Evolutionary conservation across 306 rosid species (phyloP), one percentile per base, ranked within the genome.

Genomic region (Pyrus pyrifolia): DNA sequence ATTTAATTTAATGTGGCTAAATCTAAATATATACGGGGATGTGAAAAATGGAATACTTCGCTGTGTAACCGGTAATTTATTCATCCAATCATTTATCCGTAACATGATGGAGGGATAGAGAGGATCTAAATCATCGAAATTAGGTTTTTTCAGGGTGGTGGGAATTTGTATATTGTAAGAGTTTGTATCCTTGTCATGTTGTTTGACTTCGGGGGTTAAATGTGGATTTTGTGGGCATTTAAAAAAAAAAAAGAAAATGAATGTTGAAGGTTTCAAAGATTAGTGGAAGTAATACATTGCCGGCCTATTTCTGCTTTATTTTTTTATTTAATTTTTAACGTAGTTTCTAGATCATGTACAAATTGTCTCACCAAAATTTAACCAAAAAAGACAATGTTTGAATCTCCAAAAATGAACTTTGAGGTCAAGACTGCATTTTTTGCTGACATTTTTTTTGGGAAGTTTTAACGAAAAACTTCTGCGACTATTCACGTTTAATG

Each of bases 201-300:
- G 75, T 22, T 35, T 18, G 45, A 19, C 30, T 61, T 74, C 21
- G 30, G 78, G 77, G 78, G 13, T 3, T 13, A 11, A 40, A 11
- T 18, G 42, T 8, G 23, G 68, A 64, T 13, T 22, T 11, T 62
- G 70, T 21, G 49, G 17, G 6, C 25, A 19, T 66, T 66, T 4
- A 21, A 35, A 35, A 33, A 14, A 3, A 11, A 4, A 15, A 15
- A 14, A 25, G 4, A 13, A 60, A 25, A 27, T 13, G 8, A 61
- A 5, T 61, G 78, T 61, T 74, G 77, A 61, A 62, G 46, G 31
- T 29, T 74, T 62, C 70, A 74, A 21, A 29, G 22, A 45, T 63
- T 30, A 27, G 2, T 46, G 70, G 30, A 70, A 31, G 31, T 31
- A 3, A 15, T 74, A 14, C 17, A 0, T 29, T 45, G 78, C 60